These are phyloP conservation scores for Penicillium goetzii DNA, from an alignment of 495 filamentous ascomycete species.

Conservation along the genomic window DNA sequence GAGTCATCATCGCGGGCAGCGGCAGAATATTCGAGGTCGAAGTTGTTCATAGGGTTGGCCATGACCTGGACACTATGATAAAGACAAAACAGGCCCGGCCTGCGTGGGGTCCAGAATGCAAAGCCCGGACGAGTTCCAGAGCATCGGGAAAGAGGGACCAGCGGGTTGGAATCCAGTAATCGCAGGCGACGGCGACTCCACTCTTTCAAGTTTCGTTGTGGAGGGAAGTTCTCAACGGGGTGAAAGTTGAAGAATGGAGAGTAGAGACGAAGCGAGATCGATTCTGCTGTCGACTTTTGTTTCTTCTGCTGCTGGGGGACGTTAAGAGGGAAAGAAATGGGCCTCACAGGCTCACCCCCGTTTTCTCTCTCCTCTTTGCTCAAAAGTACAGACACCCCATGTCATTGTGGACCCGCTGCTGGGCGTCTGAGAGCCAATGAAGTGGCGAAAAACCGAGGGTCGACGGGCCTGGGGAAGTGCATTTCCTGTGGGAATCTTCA, in stretches of 20 bases:
- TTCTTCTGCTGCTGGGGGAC: not conserved
- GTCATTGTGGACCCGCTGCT: constrained; percentile 26
- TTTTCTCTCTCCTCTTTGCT: constrained; percentile 6
- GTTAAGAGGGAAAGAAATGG: constrained; percentile 12
- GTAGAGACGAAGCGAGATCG: not conserved
- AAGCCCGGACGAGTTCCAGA: constrained; percentile 33
- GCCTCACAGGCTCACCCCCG: constrained; percentile 9
- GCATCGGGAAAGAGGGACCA: constrained; percentile 31
- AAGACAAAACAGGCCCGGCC: constrained; percentile 23
- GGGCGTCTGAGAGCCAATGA: constrained; percentile 19
- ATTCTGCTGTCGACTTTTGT: not conserved
- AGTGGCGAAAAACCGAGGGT: not conserved
- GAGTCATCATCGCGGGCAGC: constrained; percentile 17
- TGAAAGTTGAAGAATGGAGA: not conserved
- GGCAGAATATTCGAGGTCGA: constrained; percentile 15
- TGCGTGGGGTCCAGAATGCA: constrained; percentile 34
- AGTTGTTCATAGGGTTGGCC: constrained; percentile 26
- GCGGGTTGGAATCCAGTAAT: constrained; percentile 23
- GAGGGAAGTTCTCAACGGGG: not conserved
- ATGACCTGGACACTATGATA: constrained; percentile 11
- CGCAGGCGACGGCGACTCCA: constrained; percentile 22
- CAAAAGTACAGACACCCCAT: constrained; percentile 25
- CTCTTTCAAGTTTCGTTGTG: not conserved
- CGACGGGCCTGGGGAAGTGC: not conserved
- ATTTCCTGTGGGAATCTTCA: not conserved